phyloP scores from a whole-genome alignment of 371 early-diverging fungal genomes.

The Batrachochytrium dendrobatidis region DNA sequence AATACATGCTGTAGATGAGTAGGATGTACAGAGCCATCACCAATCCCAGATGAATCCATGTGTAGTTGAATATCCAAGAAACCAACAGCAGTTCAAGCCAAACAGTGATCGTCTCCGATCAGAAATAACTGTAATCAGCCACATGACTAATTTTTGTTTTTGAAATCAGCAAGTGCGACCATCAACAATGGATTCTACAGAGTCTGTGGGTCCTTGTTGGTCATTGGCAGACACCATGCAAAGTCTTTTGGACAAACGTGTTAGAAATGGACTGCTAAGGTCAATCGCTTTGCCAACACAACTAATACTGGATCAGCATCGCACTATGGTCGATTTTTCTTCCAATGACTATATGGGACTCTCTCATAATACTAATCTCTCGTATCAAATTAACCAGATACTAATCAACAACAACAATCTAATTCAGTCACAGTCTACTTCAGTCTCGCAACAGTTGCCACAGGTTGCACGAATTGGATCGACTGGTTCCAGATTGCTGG shows the following conservation, averaged over 20 bases:
- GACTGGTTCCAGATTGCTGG: constrained; percentile 69
- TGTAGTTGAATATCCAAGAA: too few species aligned
- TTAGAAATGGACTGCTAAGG: neutral
- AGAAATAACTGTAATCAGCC: too few species aligned
- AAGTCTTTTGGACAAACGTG: neutral
- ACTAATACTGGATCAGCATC: neutral
- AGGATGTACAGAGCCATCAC: too few species aligned
- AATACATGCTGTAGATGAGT: too few species aligned
- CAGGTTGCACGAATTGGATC: constrained; percentile 64
- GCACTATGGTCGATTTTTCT: constrained; percentile 53
- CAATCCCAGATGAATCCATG: too few species aligned
- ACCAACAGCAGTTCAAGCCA: too few species aligned
- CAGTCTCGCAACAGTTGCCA: constrained; percentile 3
- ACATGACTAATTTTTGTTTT: too few species aligned
- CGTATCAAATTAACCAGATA: too few species aligned
- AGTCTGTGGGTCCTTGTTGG: neutral
- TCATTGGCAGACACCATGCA: neutral
- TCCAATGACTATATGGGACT: constrained; percentile 80
- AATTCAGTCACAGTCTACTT: constrained; percentile 32
- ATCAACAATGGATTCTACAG: neutral
- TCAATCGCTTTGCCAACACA: neutral
- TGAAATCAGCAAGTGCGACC: too few species aligned
- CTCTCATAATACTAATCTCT: constrained; percentile 35
- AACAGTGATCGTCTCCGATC: too few species aligned
- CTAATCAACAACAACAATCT: constrained; percentile 40